phyloP scores from a whole-genome alignment of 1,284 basidiomycete genomes.

The Irpex rosettiformis region DNA sequence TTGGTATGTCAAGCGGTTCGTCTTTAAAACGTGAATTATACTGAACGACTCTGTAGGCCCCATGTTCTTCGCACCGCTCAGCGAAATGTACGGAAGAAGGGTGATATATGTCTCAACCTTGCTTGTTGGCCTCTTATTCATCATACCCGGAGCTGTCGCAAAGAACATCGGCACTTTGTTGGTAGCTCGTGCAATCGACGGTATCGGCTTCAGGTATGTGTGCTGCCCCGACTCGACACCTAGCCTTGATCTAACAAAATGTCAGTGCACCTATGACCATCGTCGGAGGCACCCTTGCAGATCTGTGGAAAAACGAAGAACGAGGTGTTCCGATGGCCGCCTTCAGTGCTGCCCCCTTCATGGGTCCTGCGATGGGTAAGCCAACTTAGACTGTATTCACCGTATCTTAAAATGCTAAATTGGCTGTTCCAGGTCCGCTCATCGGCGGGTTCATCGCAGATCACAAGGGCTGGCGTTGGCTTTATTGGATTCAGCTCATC shows the following conservation, averaged over 20 bases:
- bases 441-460: constrained; percentile 35
- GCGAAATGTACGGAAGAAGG: constrained; percentile 35
- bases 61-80: not conserved
- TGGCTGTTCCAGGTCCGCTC: constrained; percentile 16
- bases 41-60: not conserved
- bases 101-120: constrained; percentile 11
- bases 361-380: constrained; percentile 31
- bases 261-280: constrained; percentile 35
- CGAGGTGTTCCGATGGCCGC: constrained; percentile 36
- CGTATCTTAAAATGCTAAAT: not conserved
- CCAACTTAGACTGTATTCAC: not conserved
- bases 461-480: constrained; percentile 52
- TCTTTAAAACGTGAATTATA: no score
- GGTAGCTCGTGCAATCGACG: constrained; percentile 59
- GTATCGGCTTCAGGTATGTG: constrained; percentile 24
- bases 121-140: constrained; percentile 22
- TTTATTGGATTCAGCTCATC: constrained; percentile 45
- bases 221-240: no score
- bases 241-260: no score
- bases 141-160: constrained; percentile 43
- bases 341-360: constrained; percentile 45
- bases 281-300: constrained; percentile 37
- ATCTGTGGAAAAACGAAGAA: constrained; percentile 33
- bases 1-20: not conserved
- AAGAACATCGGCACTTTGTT: constrained; percentile 56